Base-by-base conservation (phyloP, 345 rosid genomes). In the Heritiera fomes region DNA sequence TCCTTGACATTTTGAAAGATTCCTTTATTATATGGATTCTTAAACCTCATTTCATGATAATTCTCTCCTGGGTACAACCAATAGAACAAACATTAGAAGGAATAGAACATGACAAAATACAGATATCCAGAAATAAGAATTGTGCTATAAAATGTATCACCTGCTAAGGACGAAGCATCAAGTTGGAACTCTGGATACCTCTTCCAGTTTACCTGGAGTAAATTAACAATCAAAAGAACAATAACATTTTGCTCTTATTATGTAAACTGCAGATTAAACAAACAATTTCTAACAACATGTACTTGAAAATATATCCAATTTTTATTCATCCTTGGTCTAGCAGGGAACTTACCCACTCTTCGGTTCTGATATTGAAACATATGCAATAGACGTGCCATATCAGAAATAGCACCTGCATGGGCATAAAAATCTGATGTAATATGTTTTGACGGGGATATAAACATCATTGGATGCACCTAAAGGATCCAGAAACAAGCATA, bases 321-420 rank as follows among this genome's bases (percentile, higher is more conserved):
- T 66, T 32, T 18, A 53, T 43, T 10, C 67, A 14, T 55, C 17
- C 55, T 0, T 2, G 55, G 55, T 50, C 55, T 47, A 30, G 18
- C n/a, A 28, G 6, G 56, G 70, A 71, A 86, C 91, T 86, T 81
- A 90, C 94, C 91, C 94, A 89, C 69, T 89, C 92, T 66, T 90
- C 94, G 30, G 94, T 90, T 74, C 76, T 84, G 78, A 90, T 81
- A 82, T 90, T 89, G 80, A 85, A 84, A 80, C 89, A 86, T 15
- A 89, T 59, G 69, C 94, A 90, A 77, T 90, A 87, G 5, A 85
- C 64, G 3, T 34, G 38, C 38, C 38, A 34, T 34, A 34, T 34
- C 38, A 34, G 38, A 34, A 34, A 34, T 34, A 83, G 40, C 1
- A 68, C 89, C 94, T 90, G 74, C 75, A 82, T 32, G 78, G 58